Conservation (phyloP, 192 early-diverging fungal species). For the Coemansia sp. region DNA sequence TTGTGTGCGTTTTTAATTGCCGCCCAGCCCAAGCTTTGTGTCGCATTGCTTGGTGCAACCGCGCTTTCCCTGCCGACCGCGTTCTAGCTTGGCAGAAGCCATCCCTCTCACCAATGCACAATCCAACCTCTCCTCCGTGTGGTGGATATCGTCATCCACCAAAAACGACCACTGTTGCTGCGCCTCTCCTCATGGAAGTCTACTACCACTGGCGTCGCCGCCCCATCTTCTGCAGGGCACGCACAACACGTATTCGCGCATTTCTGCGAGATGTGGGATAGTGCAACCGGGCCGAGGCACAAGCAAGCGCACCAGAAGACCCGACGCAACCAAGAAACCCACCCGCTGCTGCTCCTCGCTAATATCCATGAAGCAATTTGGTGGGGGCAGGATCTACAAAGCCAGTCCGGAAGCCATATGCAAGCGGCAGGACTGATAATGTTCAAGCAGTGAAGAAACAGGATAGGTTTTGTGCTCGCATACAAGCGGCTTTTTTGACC, state of each 20-base stretch:
- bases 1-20: not conserved
- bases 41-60: not conserved
- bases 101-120: not conserved
- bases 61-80: too few species aligned
- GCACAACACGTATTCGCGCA: not conserved
- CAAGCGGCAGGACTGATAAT: not conserved
- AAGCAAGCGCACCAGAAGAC: too few species aligned
- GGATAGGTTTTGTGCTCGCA: not conserved
- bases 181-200: not conserved
- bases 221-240: too few species aligned
- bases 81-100: not conserved
- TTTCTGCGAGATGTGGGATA: not conserved
- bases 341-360: not conserved
- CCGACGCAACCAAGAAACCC: not conserved
- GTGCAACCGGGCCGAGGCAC: too few species aligned
- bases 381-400: slow-evolving; percentile 3
- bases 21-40: not conserved
- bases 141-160: too few species aligned
- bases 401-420: slow-evolving; percentile 1
- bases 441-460: not conserved
- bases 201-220: too few species aligned
- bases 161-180: not conserved
- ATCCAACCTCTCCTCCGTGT: not conserved
- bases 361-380: not conserved
- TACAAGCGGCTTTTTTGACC: slow-evolving; percentile 9